These are phyloP conservation scores for Monilinia fructigena DNA, from an alignment of 2,329 filamentous ascomycete genomes.

Conservation along the genomic window DNA sequence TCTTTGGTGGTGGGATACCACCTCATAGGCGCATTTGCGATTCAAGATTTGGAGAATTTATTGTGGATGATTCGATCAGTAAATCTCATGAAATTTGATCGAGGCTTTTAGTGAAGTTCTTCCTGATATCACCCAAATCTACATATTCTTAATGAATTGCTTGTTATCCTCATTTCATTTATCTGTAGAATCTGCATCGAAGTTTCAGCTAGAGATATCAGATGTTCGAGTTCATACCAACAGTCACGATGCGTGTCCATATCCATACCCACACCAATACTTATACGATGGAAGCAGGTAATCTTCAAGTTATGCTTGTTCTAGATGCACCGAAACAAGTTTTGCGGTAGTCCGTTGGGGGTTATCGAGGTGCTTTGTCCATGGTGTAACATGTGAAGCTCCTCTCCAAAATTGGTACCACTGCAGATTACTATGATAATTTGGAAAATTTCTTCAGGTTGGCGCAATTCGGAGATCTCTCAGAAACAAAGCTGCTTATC, in stretches of 20 bases:
- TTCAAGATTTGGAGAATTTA: too few species aligned
- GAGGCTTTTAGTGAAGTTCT: not conserved
- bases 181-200: not conserved
- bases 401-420: not conserved
- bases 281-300: not conserved
- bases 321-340: not conserved
- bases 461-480: not conserved
- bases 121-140: not conserved
- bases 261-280: not conserved
- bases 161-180: not conserved
- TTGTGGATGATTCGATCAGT: too few species aligned
- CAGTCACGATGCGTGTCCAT: not conserved
- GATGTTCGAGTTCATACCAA: not conserved
- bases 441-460: not conserved
- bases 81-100: not conserved
- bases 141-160: not conserved
- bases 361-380: too few species aligned
- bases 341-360: conserved; percentile 1
- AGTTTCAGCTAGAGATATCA: not conserved
- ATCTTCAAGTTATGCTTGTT: not conserved
- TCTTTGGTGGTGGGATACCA: too few species aligned
- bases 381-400: not conserved
- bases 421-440: not conserved
- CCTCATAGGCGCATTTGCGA: too few species aligned
- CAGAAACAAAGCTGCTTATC: not conserved